phyloP scores from a whole-genome alignment of 164 flowering plant species.

The Santalum album region DNA sequence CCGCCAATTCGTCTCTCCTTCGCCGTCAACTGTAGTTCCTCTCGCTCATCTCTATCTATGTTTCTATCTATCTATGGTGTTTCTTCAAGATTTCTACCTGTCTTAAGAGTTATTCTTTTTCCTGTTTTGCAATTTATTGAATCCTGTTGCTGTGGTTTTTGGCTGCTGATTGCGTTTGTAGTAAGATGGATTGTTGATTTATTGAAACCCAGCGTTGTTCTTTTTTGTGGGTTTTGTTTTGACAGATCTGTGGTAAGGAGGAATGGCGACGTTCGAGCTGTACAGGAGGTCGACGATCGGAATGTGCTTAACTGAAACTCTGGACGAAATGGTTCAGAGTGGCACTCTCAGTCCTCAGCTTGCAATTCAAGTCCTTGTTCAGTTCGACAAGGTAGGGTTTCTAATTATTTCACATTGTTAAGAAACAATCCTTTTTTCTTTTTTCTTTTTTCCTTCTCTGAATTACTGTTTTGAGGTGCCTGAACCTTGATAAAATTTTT shows the following conservation, averaged over 20 bases:
- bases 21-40: background rate
- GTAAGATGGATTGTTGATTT: too few species aligned
- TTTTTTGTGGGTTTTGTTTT: background rate
- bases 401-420: background rate
- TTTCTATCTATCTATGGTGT: background rate
- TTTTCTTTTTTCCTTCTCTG: background rate
- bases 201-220: background rate
- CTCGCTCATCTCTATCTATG: background rate
- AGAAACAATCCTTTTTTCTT: background rate
- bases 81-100: too few species aligned
- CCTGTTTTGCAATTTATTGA: too few species aligned
- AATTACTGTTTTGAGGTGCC: background rate
- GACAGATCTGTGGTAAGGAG: background rate
- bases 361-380: conserved; percentile 92
- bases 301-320: conserved; percentile 89
- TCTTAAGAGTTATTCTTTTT: too few species aligned
- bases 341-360: conserved; percentile 83
- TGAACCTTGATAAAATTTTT: background rate
- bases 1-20: background rate
- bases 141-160: too few species aligned
- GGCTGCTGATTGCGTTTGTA: too few species aligned
- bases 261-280: conserved; percentile 91
- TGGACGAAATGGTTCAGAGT: conserved; percentile 87
- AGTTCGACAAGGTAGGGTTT: conserved; percentile 72
- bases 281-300: conserved; percentile 93